These are phyloP conservation scores for Tuber microsphaerosporum DNA, from an alignment of 495 filamentous ascomycete genomes.

Conservation along the genomic window DNA sequence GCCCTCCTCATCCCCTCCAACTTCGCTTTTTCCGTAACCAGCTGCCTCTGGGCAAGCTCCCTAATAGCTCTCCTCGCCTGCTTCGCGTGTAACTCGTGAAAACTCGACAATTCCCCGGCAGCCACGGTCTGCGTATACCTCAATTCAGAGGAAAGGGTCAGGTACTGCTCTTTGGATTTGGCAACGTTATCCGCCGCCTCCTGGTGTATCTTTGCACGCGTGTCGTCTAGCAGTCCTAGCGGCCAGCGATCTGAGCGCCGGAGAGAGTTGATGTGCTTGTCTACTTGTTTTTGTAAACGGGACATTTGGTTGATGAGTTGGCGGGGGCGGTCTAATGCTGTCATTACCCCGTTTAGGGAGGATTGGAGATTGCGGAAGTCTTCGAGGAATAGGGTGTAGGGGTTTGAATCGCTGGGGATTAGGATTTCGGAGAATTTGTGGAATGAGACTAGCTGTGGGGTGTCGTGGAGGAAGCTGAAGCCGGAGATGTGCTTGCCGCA, in stretches of 20 bases:
- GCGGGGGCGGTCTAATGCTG: conserved; percentile 72
- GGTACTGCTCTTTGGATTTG: conserved; percentile 57
- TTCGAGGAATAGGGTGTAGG: conserved; percentile 64
- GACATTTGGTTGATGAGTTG: conserved; percentile 65
- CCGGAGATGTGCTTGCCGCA: conserved; percentile 44
- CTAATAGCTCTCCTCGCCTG: conserved; percentile 66
- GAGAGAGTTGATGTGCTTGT: conserved; percentile 66
- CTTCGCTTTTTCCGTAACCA: conserved; percentile 69
- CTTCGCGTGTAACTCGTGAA: conserved; percentile 78
- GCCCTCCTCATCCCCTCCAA: conserved; percentile 76
- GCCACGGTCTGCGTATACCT: conserved; percentile 90
- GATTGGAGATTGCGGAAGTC: conserved; percentile 66
- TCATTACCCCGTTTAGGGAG: conserved; percentile 71
- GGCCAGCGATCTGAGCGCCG: conserved; percentile 70
- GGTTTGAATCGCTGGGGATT: conserved; percentile 63
- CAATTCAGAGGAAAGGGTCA: conserved; percentile 65
- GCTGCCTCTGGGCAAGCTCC: conserved; percentile 66
- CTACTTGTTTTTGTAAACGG: conserved; percentile 58
- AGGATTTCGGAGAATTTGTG: conserved; percentile 62
- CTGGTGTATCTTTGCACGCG: conserved; percentile 63
- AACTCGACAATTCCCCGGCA: conserved; percentile 82
- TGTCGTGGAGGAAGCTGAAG: conserved; percentile 58
- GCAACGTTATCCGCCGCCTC: conserved; percentile 66
- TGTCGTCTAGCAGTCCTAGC: conserved; percentile 78
- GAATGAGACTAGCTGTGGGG: conserved; percentile 62